Evolutionary conservation across 164 flowering plant species (phyloP), one percentile per base, ranked within the genome.

Genomic region (Macadamia integrifolia): DNA sequence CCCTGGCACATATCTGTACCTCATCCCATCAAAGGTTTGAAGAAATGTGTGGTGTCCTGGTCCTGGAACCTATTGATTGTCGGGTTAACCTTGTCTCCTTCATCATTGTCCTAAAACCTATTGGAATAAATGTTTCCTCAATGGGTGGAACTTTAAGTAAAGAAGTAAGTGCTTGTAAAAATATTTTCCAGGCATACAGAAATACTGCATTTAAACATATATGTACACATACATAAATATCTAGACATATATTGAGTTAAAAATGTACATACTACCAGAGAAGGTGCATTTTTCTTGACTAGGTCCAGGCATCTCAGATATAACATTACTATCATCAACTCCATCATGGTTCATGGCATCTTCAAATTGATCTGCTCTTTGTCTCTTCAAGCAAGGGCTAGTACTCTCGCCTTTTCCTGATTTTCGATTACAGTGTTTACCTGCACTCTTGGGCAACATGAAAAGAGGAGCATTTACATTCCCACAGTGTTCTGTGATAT

Each of bases 301-400:
- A 49, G 77, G 69, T 61, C 76, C 83, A 68, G 71, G 69, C 69
- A 75, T 75, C 56, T 63, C 73, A 62, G 77, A 67, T 42, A 43
- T 49, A 64, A 70, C 73, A 40, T 75, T 78, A 44, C 62, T 40
- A 32, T 77, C 85, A 65, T 69, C 73, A 72, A 52, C 67, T 61
- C 76, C 82, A 71, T 67, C 59, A 73, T 73, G 52, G 66, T 56
- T 74, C 43, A 66, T 31, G n/a, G 77, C 72, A 60, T 76, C 82
- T 64, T 82, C 87, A 52, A 63, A 49, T 31, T 63, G 81, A 52
- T 70, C 71, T 14, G 67, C 46, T 58, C 83, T 69, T 66, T 74
- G 81, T 71, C 83, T 84, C 79, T 87, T 90, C 52, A 78, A 80
- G 81, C 74, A 59, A 64, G 74, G 76, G 69, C 70, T 69, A 65